Evolutionary conservation across 73 alveolate genomes (phyloP).

Genomic region (Blepharisma japonicum): DNA sequence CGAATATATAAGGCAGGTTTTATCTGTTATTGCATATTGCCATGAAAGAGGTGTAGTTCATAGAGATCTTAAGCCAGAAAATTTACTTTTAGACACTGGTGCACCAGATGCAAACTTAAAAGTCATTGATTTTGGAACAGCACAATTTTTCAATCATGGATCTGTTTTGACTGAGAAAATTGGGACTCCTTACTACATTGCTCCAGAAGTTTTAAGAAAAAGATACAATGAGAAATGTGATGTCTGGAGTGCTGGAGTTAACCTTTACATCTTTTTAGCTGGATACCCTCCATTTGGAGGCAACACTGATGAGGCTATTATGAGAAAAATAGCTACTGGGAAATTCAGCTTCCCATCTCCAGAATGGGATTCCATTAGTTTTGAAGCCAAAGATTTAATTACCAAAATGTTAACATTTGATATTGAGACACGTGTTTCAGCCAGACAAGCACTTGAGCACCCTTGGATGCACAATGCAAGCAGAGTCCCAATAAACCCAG

Average conservation of each 20-base stretch:
- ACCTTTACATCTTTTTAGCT: conserved; percentile 62
- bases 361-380: conserved; percentile 49
- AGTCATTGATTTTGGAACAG: conserved; percentile 84
- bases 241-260: conserved; percentile 77
- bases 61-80: conserved; percentile 71
- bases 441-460: conserved; percentile 62
- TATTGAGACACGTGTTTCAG: conserved; percentile 43
- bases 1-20: conserved; percentile 63
- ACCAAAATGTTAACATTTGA: conserved; percentile 50
- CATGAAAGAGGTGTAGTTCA: conserved; percentile 68
- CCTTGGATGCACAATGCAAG: conserved; percentile 58
- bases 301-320: conserved; percentile 24
- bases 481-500: conserved; percentile 30
- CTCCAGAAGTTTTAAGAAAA: conserved; percentile 65
- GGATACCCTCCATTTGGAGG: conserved; percentile 88
- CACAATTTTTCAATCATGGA: conserved; percentile 48
- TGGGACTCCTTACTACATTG: conserved; percentile 78
- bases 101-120: conserved; percentile 59
- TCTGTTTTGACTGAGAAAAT: conserved; percentile 49
- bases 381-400: conserved; percentile 61
- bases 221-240: conserved; percentile 69
- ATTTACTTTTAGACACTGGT: conserved; percentile 49
- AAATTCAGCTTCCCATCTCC: conserved; percentile 34
- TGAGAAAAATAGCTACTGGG: conserved; percentile 52
- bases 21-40: conserved; percentile 66